Conservation (phyloP, 805 yeast genomes). For the Saccharomycopsis vini region DNA sequence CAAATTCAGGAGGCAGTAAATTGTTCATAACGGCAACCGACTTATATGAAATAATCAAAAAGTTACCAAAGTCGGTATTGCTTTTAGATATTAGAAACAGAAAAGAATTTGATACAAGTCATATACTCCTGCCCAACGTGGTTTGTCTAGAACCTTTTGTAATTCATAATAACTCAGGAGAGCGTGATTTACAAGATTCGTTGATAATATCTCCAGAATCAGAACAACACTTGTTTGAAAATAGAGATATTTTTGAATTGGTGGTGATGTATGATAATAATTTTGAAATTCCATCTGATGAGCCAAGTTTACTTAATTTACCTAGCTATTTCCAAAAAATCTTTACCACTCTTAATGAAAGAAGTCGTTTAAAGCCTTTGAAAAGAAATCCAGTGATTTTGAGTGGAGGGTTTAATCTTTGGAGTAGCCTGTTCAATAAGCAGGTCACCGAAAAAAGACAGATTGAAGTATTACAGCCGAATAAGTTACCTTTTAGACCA, state of each 20-base stretch:
- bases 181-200: conserved; percentile 61
- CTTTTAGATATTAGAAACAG: conserved; percentile 65
- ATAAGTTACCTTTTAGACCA: conserved; percentile 11
- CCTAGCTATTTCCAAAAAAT: conserved; percentile 26
- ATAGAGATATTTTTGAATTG: conserved; percentile 47
- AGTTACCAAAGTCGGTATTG: conserved; percentile 33
- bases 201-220: conserved; percentile 44
- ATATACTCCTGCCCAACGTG: conserved; percentile 49
- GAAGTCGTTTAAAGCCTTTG: conserved; percentile 29
- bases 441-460: too few species aligned
- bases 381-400: conserved; percentile 37
- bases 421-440: conserved; percentile 28
- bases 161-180: conserved; percentile 41
- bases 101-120: conserved; percentile 50
- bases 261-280: conserved; percentile 53
- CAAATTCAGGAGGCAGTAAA: neutral
- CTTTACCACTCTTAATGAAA: conserved; percentile 29
- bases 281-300: conserved; percentile 2
- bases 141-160: conserved; percentile 72
- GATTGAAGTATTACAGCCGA: too few species aligned
- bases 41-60: conserved; percentile 15
- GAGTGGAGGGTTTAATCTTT: conserved; percentile 47
- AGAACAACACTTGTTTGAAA: conserved; percentile 46
- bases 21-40: conserved; percentile 9
- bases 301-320: conserved; percentile 14